These are phyloP conservation scores for Dioszegia crocea DNA, from an alignment of 768 basidiomycete species.

Conservation along the genomic window DNA sequence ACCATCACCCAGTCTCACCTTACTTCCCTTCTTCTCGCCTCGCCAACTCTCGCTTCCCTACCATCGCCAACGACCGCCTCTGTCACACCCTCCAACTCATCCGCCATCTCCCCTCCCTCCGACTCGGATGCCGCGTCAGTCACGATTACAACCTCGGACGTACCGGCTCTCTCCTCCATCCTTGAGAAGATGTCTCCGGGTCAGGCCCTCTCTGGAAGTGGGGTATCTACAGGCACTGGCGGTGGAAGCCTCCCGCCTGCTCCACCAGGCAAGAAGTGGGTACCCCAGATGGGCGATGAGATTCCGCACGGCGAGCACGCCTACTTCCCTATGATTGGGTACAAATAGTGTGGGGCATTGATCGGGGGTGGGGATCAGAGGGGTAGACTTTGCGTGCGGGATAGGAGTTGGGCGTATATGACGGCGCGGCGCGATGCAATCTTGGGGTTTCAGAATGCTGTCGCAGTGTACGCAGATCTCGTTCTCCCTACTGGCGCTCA, in stretches of 20 bases:
- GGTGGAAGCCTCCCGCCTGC: conserved; percentile 67
- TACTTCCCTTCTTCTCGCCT: conserved; percentile 73
- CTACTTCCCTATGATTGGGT: conserved; percentile 61
- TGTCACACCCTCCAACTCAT: conserved; percentile 17
- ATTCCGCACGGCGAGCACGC: conserved; percentile 77
- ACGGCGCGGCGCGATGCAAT: no score
- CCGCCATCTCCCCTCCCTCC: conserved; percentile 22
- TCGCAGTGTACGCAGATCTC: no score
- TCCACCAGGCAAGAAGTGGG: conserved; percentile 73
- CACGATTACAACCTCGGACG: conserved; percentile 29
- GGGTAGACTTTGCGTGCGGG: neutral
- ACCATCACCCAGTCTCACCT: conserved; percentile 80
- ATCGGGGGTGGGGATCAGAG: neutral
- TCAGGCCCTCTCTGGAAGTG: conserved; percentile 59
- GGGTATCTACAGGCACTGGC: conserved; percentile 64
- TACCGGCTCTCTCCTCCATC: conserved; percentile 54
- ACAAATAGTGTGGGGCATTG: conserved; percentile 11
- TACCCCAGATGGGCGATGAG: conserved; percentile 64
- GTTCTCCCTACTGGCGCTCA: no score
- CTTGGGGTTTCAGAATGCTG: no score
- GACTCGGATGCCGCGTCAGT: conserved; percentile 9
- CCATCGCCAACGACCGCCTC: conserved; percentile 56
- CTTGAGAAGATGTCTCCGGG: conserved; percentile 50
- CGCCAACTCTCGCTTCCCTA: conserved; percentile 54
- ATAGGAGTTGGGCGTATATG: no score